These are phyloP conservation scores for Dictyostelium citrinum DNA, from an alignment of 78 protist species.

Conservation along the genomic window DNA sequence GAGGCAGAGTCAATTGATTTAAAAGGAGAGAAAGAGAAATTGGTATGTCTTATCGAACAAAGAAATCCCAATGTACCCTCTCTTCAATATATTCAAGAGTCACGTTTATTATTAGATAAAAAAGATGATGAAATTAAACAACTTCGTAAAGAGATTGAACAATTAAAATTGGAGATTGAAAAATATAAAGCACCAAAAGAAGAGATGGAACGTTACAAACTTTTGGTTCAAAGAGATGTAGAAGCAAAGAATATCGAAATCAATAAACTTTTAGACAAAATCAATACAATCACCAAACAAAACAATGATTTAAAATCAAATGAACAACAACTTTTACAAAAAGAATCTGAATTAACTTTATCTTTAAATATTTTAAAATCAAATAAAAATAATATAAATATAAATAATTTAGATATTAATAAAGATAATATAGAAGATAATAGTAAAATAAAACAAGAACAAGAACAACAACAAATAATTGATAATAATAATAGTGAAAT, in stretches of 20 bases:
- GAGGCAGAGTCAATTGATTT: constrained; percentile 37
- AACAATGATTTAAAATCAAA: constrained; percentile 28
- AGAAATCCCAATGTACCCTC: constrained; percentile 40
- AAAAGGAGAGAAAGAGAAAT: constrained; percentile 63
- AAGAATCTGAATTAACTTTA: constrained; percentile 33
- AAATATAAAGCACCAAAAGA: constrained; percentile 7
- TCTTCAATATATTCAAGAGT: constrained; percentile 32
- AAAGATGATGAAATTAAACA: constrained; percentile 51
- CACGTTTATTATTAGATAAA: constrained; percentile 24
- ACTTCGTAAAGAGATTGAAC: constrained; percentile 17
- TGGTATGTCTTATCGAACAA: constrained; percentile 47
- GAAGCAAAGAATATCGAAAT: constrained; percentile 32
- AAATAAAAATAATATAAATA: not conserved
- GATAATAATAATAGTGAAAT: not conserved
- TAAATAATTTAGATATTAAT: not conserved
- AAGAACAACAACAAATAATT: not conserved
- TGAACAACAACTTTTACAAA: constrained; percentile 9
- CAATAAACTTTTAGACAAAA: constrained; percentile 6
- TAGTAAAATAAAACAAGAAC: not conserved
- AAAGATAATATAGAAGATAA: not conserved
- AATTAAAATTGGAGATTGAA: not conserved
- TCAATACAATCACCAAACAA: not conserved
- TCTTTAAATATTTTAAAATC: constrained; percentile 32
- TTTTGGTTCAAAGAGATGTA: not conserved
- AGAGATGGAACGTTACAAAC: constrained; percentile 1